These are phyloP conservation scores for Ophiostoma sp. DNA, from an alignment of 2,329 filamentous ascomycete genomes.

Conservation along the genomic window DNA sequence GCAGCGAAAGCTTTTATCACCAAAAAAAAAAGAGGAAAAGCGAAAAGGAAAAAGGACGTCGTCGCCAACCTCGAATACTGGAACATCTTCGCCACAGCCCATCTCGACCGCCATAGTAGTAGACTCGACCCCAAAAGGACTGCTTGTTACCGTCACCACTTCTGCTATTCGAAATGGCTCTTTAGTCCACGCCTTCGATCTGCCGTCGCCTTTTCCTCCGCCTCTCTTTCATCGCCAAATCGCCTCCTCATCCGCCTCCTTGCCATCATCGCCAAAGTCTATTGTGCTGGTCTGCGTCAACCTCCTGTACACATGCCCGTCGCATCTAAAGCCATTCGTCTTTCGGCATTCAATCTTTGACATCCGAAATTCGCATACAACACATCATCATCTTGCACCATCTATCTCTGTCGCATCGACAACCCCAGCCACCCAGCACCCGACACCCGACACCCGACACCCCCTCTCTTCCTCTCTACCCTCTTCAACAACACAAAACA, in stretches of 20 bases:
- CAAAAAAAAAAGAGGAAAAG: constrained; percentile 12
- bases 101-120: not conserved
- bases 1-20: constrained; percentile 20
- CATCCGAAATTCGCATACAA: not conserved
- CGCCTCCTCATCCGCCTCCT: not conserved
- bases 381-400: not conserved
- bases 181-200: constrained; percentile 5
- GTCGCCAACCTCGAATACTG: constrained; percentile 19
- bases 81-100: not conserved
- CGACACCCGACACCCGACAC: not conserved
- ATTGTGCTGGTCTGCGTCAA: not conserved
- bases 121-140: not conserved
- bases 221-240: not conserved
- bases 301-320: not conserved
- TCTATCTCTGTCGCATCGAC: not conserved
- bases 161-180: not conserved
- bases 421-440: not conserved
- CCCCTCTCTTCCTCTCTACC: not conserved
- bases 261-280: not conserved
- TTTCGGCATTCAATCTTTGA: not conserved
- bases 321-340: not conserved
- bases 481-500: not conserved
- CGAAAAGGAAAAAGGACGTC: constrained; percentile 13
- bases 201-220: not conserved
- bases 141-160: not conserved